phyloP scores from a whole-genome alignment of 495 filamentous ascomycete genomes.

The Aspergillus wentii region DNA sequence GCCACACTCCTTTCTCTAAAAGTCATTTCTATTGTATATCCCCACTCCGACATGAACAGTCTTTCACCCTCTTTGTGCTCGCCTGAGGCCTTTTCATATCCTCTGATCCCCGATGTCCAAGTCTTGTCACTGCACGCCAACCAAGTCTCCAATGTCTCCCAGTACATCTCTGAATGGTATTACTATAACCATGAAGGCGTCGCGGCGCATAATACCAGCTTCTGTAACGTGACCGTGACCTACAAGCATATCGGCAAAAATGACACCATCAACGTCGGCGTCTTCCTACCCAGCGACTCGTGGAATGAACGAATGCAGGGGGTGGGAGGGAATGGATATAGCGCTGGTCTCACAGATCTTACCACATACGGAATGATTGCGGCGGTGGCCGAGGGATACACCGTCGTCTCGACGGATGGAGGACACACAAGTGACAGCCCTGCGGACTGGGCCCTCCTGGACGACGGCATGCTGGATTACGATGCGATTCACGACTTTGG shows the following conservation, averaged over 20 bases:
- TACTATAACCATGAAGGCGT: too few species aligned
- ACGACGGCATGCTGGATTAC: conserved; percentile 37
- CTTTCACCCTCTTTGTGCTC: too few species aligned
- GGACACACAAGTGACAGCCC: conserved; percentile 31
- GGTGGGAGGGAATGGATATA: conserved; percentile 41
- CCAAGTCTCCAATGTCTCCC: background rate
- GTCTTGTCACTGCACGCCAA: conserved; percentile 1
- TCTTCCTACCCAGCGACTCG: conserved; percentile 30
- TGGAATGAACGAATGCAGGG: conserved; percentile 41
- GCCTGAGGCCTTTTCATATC: too few species aligned
- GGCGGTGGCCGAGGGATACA: background rate
- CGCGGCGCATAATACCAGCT: too few species aligned
- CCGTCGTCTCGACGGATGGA: conserved; percentile 15
- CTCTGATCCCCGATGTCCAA: conserved; percentile 1
- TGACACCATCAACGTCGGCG: conserved; percentile 27
- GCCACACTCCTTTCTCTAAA: too few species aligned
- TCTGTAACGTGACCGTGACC: conserved; percentile 40
- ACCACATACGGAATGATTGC: conserved; percentile 9
- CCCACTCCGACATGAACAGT: too few species aligned
- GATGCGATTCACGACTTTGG: conserved; percentile 33
- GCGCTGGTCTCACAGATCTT: conserved; percentile 28
- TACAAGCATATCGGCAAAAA: conserved; percentile 38
- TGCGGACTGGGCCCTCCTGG: conserved; percentile 31
- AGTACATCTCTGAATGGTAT: conserved; percentile 11
- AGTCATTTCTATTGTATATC: too few species aligned